Base-by-base conservation (phyloP, 2,329 filamentous ascomycete species). In the Malbranchea zuffiana region DNA sequence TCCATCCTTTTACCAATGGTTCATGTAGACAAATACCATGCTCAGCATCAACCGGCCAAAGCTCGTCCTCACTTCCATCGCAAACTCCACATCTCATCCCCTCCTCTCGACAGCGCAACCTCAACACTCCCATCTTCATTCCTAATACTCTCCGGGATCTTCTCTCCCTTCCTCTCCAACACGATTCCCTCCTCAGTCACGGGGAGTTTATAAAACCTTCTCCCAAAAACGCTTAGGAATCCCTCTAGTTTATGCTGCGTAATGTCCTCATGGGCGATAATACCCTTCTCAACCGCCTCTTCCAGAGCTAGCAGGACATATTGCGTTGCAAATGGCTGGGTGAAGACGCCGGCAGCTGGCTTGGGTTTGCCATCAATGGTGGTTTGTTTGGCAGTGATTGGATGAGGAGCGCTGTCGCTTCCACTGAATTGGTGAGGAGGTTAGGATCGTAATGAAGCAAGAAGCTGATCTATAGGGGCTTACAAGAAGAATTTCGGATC, bases 391-490 rank as follows among this genome's bases (percentile, higher is more conserved):
- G 71, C 68, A 6, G 54, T 55, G 2, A 66, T 56, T 5, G 69
- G 66, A 55, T 79, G 75, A 54, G 81, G 80, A n/a, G 81, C 80
- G 10, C 70, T 76, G 54, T 85, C 80, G 10, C 68, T 75, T 17
- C 64, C 50, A 43, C 36, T 39, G 18, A 11, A 21, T 12, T n/a
- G n/a, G 16, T 13, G 21, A 8, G 18, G n/a, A n/a, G n/a, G n/a
- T n/a, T n/a, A n/a, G n/a, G n/a, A n/a, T n/a, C n/a, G n/a, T n/a
- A n/a, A n/a, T n/a, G n/a, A n/a, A n/a, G n/a, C n/a, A n/a, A n/a
- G n/a, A n/a, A n/a, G n/a, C n/a, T n/a, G 30, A n/a, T n/a, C n/a
- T n/a, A n/a, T 11, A n/a, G n/a, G n/a, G 18, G 29, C 41, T 31
- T 29, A 24, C 31, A 88, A 74, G 59, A 80, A 80, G 58, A 80